phyloP scores from a whole-genome alignment of 2,329 filamentous ascomycete genomes.

The Juglanconis sp. region DNA sequence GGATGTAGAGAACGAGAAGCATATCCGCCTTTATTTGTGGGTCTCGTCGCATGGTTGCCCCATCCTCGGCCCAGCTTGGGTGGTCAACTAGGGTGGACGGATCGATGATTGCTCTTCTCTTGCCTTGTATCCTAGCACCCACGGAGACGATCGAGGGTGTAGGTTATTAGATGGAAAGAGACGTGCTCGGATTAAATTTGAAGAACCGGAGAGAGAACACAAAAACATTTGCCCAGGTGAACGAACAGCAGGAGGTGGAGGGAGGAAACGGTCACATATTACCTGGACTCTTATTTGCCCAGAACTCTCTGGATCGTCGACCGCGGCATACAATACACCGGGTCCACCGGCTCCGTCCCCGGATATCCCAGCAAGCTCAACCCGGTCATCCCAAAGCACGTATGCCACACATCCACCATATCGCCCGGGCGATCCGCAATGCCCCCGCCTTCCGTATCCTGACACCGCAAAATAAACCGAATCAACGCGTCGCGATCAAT shows the following conservation, averaged over 20 bases:
- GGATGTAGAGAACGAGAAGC: no score
- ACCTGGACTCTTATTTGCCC: constrained; percentile 30
- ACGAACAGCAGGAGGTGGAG: constrained; percentile 5
- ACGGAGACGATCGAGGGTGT: constrained; percentile 25
- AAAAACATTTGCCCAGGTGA: no score
- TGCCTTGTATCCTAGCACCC: constrained; percentile 67
- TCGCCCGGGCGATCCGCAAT: constrained; percentile 88
- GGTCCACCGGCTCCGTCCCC: constrained; percentile 76
- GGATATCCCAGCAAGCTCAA: constrained; percentile 78
- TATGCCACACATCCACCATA: constrained; percentile 98
- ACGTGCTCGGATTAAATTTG: not conserved
- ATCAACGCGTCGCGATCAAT: constrained; percentile 80
- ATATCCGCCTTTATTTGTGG: not conserved
- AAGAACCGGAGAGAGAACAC: no score
- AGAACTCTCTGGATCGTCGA: constrained; percentile 60
- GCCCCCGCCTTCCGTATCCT: constrained; percentile 81
- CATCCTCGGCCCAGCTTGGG: not conserved
- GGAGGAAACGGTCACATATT: not conserved
- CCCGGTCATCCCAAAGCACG: constrained; percentile 82
- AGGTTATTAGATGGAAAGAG: constrained; percentile 74
- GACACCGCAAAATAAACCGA: constrained; percentile 80
- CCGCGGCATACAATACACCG: constrained; percentile 81
- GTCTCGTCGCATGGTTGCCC: not conserved
- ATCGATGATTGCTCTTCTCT: constrained; percentile 51
- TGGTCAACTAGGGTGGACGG: constrained; percentile 10